Conservation (phyloP, 2,329 filamentous ascomycete genomes). For the Colletotrichum somersetense region DNA sequence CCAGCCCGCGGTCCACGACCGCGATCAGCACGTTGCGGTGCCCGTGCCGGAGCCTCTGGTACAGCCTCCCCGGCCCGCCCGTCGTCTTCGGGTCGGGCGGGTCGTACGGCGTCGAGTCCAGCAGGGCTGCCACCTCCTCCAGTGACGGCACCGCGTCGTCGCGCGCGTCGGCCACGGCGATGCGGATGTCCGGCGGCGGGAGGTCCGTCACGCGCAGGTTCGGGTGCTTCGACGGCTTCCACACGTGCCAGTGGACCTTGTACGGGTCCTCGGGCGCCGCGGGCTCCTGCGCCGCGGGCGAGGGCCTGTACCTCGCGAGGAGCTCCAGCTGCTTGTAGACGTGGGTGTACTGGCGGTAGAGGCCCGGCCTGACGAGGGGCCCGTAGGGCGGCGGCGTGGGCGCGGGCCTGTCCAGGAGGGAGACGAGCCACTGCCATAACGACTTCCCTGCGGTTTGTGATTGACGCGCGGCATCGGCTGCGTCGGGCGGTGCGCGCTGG, state of each 20-base stretch:
- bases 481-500: slow-evolving; percentile 69
- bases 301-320: slow-evolving; percentile 77
- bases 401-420: slow-evolving; percentile 55
- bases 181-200: slow-evolving; percentile 83
- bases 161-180: slow-evolving; percentile 84
- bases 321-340: slow-evolving; percentile 84
- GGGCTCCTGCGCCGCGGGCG: slow-evolving; percentile 46
- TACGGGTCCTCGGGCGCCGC: slow-evolving; percentile 66
- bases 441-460: slow-evolving; percentile 44
- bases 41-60: slow-evolving; percentile 85
- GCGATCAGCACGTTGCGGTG: slow-evolving; percentile 87
- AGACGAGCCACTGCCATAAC: slow-evolving; percentile 68
- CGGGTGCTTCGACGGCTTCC: slow-evolving; percentile 73
- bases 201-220: slow-evolving; percentile 85
- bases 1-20: slow-evolving; percentile 88
- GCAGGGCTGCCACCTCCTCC: slow-evolving; percentile 76
- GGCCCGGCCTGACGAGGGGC: slow-evolving; percentile 71
- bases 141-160: slow-evolving; percentile 79
- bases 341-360: slow-evolving; percentile 74
- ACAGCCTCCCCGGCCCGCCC: slow-evolving; percentile 67
- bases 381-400: slow-evolving; percentile 57
- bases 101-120: slow-evolving; percentile 80
- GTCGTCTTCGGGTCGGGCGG: slow-evolving; percentile 59
- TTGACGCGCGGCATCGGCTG: background rate
- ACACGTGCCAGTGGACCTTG: slow-evolving; percentile 83